These are phyloP conservation scores for Nidularia pulvinata DNA, from an alignment of 768 basidiomycete species.

Conservation along the genomic window DNA sequence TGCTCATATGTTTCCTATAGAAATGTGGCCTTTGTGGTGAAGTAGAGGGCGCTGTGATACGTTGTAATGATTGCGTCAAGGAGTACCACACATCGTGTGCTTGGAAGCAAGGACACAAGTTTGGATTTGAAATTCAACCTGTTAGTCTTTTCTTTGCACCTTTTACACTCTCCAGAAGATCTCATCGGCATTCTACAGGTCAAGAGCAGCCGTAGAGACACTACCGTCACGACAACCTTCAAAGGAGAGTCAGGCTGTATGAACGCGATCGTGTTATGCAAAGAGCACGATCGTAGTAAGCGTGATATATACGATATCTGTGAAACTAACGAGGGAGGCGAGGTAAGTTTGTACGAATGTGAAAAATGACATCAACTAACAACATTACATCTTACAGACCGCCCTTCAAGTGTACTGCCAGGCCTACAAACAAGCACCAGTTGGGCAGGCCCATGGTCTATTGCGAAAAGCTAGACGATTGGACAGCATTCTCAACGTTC, in stretches of 20 bases:
- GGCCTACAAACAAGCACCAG: slow-evolving; percentile 79
- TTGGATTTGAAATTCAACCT: slow-evolving; percentile 91
- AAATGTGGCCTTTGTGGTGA: slow-evolving; percentile 76
- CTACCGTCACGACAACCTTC: slow-evolving; percentile 66
- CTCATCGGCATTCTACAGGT: slow-evolving; percentile 42
- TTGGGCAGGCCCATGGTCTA: slow-evolving; percentile 77
- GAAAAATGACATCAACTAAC: too few species aligned
- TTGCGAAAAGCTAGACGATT: slow-evolving; percentile 89
- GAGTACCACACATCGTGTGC: slow-evolving; percentile 92
- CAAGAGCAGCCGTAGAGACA: slow-evolving; percentile 75
- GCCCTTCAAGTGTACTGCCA: slow-evolving; percentile 88
- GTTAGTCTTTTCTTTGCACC: slow-evolving; percentile 43
- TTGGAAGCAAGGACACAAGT: slow-evolving; percentile 80
- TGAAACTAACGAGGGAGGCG: slow-evolving; percentile 77
- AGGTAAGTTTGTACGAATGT: too few species aligned
- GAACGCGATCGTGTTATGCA: slow-evolving; percentile 77
- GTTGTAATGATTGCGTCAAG: slow-evolving; percentile 79
- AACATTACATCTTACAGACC: slow-evolving; percentile 73
- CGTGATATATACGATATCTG: slow-evolving; percentile 82
- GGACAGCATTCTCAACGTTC: slow-evolving; percentile 65
- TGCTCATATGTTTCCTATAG: slow-evolving; percentile 29
- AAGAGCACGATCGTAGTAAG: slow-evolving; percentile 66
- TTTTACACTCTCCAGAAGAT: background rate
- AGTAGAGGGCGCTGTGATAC: slow-evolving; percentile 75
- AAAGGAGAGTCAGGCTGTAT: slow-evolving; percentile 80